Evolutionary conservation across 192 early-diverging fungal species (phyloP), one percentile per base, ranked within the genome.

Genomic region (Geranomyces variabilis): DNA sequence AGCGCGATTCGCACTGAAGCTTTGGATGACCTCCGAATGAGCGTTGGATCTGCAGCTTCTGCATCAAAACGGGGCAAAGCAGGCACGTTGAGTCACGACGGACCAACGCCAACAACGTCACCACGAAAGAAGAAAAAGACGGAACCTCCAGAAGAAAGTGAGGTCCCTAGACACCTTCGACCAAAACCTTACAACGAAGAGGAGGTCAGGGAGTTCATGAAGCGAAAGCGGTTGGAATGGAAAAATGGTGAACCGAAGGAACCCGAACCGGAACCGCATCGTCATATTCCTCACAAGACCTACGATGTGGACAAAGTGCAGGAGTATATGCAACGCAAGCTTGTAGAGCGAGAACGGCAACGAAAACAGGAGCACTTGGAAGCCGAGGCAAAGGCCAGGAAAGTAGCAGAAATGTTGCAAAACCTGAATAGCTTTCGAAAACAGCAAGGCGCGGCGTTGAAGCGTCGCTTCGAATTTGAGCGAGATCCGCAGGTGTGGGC

Each of bases 121-220:
- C 19, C 51, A 3, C 24, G 51, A 3, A n/a, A 53, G 15, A 53
- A n/a, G 51, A 53, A 53, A 17, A 53, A 53, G 15, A 26, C 19
- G 15, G 24, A 53, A 53, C n/a, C 51, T 53, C n/a, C 51, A 53
- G n/a, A 26, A n/a, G 51, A 26, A 53, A 53, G 17, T 53, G 51
- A 53, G 24, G 8, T 60, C 2, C 58, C 58, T 28, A 19, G 31
- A 34, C 58, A 60, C 29, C 58, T 60, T 29, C 17, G 29, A 7
- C 58, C 58, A 28, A 65, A 65, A 65, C 8, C 31, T 2, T 68
- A 68, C 33, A 36, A 68, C 22, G 45, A 44, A 44, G 66, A 68
- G 17, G 46, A 49, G 22, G 66, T 68, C 0, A 17, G 66, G 1
- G 51, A 55, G 21, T 68, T 56, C 28, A 68, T 68, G 66, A 49